These are phyloP conservation scores for Colletotrichum cuscutae DNA, from an alignment of 2,329 filamentous ascomycete species.

Conservation along the genomic window DNA sequence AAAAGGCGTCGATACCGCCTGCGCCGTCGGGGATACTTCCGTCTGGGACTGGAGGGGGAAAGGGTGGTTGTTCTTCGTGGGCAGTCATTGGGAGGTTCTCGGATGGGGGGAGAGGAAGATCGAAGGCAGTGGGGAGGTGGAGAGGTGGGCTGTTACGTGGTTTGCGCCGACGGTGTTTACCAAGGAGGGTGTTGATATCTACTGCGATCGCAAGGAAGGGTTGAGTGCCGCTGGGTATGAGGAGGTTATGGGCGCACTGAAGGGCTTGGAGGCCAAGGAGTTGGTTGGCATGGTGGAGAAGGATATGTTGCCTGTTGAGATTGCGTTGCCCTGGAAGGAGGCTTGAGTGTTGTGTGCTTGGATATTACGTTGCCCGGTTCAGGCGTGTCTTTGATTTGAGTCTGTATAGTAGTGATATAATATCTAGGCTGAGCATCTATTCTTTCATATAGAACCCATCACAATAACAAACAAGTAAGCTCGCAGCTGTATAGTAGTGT, in stretches of 20 bases:
- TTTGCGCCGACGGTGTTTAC: conserved; percentile 88
- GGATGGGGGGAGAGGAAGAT: conserved; percentile 72
- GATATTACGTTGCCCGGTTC: not conserved
- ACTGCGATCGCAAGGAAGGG: conserved; percentile 71
- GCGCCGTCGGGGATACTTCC: conserved; percentile 44
- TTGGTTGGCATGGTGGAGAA: conserved; percentile 61
- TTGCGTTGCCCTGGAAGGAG: conserved; percentile 61
- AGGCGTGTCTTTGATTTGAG: not conserved
- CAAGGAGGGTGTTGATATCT: conserved; percentile 83
- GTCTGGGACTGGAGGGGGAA: conserved; percentile 83
- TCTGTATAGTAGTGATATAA: not conserved
- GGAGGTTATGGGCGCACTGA: conserved; percentile 65
- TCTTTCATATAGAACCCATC: not conserved
- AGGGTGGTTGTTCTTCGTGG: conserved; percentile 77
- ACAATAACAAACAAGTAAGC: too few species aligned
- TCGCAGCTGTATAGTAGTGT: too few species aligned
- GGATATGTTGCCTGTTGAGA: conserved; percentile 62
- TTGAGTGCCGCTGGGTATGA: conserved; percentile 66
- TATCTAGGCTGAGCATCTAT: not conserved
- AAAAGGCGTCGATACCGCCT: conserved; percentile 69
- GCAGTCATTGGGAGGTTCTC: conserved; percentile 83
- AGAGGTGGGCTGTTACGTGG: conserved; percentile 84
- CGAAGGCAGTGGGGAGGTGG: conserved; percentile 49
- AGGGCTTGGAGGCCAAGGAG: conserved; percentile 62
- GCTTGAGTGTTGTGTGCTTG: conserved; percentile 4